phyloP scores from a whole-genome alignment of 805 yeast species.

The Kregervanrija fluxuum region DNA sequence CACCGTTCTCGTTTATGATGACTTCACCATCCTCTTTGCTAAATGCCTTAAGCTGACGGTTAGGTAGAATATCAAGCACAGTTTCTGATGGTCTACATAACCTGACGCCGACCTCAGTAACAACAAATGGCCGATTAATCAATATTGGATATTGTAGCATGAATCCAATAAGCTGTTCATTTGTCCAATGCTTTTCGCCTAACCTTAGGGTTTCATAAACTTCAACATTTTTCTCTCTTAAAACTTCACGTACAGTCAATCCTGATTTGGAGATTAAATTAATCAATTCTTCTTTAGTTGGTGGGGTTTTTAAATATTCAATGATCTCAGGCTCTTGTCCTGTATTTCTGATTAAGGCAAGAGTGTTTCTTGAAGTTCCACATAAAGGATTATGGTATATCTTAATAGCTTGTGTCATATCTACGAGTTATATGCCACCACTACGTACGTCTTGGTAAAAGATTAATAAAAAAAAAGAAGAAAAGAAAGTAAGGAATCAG shows the following conservation, averaged over 20 bases:
- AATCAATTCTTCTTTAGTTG: background rate
- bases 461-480: too few species aligned
- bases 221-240: slow-evolving; percentile 2
- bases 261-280: background rate
- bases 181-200: background rate
- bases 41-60: too few species aligned
- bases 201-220: slow-evolving; percentile 5
- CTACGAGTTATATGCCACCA: too few species aligned
- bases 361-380: slow-evolving; percentile 1
- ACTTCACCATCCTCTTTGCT: too few species aligned
- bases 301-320: slow-evolving; percentile 4
- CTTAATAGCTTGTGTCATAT: slow-evolving; percentile 1
- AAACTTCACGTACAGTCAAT: slow-evolving; percentile 3
- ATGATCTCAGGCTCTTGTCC: background rate
- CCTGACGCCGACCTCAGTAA: background rate
- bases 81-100: slow-evolving; percentile 1
- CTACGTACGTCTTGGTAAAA: too few species aligned
- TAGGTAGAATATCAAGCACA: background rate
- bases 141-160: slow-evolving; percentile 3
- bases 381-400: slow-evolving; percentile 5
- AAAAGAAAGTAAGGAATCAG: too few species aligned
- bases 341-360: background rate
- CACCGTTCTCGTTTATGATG: too few species aligned
- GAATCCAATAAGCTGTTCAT: slow-evolving; percentile 1
- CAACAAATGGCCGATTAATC: slow-evolving; percentile 3